Evolutionary conservation across 306 rosid genomes (phyloP).

Genomic region (Malus fusca): DNA sequence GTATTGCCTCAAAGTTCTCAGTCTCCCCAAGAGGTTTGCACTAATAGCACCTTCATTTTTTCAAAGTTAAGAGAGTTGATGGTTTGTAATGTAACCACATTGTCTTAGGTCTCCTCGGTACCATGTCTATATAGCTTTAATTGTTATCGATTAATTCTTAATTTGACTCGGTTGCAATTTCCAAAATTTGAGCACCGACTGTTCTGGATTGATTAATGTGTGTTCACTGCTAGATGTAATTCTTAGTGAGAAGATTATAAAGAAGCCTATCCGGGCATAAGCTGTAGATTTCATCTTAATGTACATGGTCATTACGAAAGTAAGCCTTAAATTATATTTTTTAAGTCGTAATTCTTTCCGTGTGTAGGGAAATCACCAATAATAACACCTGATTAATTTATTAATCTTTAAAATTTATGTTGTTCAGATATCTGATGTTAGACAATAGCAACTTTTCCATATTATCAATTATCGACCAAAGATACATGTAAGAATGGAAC

Average conservation of each 20-base stretch:
- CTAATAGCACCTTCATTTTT: neutral
- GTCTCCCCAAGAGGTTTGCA: slow-evolving; percentile 81
- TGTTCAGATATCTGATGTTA: neutral
- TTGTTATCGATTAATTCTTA: too few relatives aligned
- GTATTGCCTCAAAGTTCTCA: slow-evolving; percentile 67
- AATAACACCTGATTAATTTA: neutral
- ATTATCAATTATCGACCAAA: too few relatives aligned
- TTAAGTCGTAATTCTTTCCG: neutral
- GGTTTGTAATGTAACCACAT: neutral
- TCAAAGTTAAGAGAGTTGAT: neutral
- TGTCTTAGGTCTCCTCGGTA: neutral
- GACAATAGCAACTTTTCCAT: neutral
- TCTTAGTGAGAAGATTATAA: too few relatives aligned
- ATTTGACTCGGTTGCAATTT: too few relatives aligned
- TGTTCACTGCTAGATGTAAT: too few relatives aligned
- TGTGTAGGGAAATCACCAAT: neutral
- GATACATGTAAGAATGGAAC: neutral
- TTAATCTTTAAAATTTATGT: neutral
- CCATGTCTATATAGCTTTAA: neutral
- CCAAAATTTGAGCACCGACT: too few relatives aligned
- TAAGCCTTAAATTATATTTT: neutral
- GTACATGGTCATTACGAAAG: neutral
- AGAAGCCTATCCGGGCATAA: neutral
- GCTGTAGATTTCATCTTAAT: neutral
- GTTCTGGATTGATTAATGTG: too few relatives aligned